Evolutionary conservation across 306 rosid genomes (phyloP).

Genomic region (Herpetospermum pedunculosum): DNA sequence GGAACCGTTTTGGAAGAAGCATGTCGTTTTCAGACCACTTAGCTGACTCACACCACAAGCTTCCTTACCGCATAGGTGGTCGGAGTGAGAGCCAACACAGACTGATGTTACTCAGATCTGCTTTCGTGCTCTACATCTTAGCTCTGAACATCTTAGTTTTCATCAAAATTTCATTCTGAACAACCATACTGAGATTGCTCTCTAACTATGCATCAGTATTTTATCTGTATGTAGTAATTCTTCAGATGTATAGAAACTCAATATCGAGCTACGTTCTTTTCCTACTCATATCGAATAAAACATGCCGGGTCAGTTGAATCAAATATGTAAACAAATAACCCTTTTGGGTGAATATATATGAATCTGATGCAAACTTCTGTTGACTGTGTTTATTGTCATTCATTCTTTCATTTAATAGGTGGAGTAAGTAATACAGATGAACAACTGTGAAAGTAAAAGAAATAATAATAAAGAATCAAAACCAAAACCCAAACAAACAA

Average conservation of each 20-base stretch:
- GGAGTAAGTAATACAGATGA: slow-evolving; percentile 5
- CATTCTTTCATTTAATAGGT: background rate
- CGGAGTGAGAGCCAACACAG: slow-evolving; percentile 72
- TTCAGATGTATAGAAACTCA: slow-evolving; percentile 5
- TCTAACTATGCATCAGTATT: background rate
- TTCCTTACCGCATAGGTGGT: slow-evolving; percentile 45
- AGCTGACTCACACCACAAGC: slow-evolving; percentile 45
- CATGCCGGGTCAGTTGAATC: background rate
- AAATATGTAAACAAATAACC: background rate
- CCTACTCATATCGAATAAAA: background rate
- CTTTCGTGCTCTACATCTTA: slow-evolving; percentile 81
- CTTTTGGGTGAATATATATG: background rate
- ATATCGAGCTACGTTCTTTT: background rate
- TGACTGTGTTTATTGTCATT: slow-evolving; percentile 1
- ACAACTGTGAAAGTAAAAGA: background rate
- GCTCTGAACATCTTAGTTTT: slow-evolving; percentile 68
- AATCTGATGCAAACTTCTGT: background rate
- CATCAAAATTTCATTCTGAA: slow-evolving; percentile 64
- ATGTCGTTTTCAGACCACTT: slow-evolving; percentile 41
- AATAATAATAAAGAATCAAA: background rate
- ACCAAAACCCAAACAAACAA: background rate
- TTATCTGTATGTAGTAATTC: background rate
- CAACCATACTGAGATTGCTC: background rate
- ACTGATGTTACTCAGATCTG: slow-evolving; percentile 72
- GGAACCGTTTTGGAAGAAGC: slow-evolving; percentile 53